phyloP scores from a whole-genome alignment of 805 yeast species.

The Suhomyces faveliae region DNA sequence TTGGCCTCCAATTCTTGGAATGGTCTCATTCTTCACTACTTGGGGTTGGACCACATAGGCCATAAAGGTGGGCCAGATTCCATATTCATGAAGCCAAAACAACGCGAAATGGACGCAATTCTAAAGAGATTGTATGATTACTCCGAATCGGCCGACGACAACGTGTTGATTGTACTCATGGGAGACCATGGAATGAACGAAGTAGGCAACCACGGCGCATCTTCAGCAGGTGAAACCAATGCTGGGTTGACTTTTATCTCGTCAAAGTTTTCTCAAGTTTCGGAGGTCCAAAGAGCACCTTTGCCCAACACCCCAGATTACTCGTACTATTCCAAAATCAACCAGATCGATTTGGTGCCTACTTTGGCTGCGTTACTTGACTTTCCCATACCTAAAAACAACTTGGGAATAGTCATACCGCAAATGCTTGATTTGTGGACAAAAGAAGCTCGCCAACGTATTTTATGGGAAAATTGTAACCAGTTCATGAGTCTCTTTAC shows the following conservation, averaged over 20 bases:
- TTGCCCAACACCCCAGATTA: constrained; percentile 41
- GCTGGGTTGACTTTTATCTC: constrained; percentile 77
- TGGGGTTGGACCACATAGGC: constrained; percentile 96
- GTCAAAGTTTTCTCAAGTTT: constrained; percentile 43
- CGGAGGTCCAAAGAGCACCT: constrained; percentile 33
- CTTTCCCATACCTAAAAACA: constrained; percentile 68
- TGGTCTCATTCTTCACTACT: constrained; percentile 79
- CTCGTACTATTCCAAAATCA: constrained; percentile 51
- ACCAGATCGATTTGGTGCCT: constrained; percentile 75
- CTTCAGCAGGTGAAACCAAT: constrained; percentile 87
- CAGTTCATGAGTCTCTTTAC: constrained; percentile 53
- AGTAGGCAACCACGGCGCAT: constrained; percentile 95
- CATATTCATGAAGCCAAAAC: constrained; percentile 76
- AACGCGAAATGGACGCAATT: constrained; percentile 78
- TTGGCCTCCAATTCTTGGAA: constrained; percentile 64
- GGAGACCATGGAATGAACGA: constrained; percentile 99
- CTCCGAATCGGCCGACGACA: constrained; percentile 17
- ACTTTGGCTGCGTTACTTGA: constrained; percentile 60
- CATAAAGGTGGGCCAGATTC: constrained; percentile 94
- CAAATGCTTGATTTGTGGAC: constrained; percentile 56
- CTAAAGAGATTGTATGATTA: constrained; percentile 48
- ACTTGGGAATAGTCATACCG: constrained; percentile 67
- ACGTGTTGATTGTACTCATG: constrained; percentile 67
- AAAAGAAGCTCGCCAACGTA: constrained; percentile 28
- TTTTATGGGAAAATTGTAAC: constrained; percentile 53